Base-by-base conservation (phyloP, 805 yeast species). In the Candida tibetensis region DNA sequence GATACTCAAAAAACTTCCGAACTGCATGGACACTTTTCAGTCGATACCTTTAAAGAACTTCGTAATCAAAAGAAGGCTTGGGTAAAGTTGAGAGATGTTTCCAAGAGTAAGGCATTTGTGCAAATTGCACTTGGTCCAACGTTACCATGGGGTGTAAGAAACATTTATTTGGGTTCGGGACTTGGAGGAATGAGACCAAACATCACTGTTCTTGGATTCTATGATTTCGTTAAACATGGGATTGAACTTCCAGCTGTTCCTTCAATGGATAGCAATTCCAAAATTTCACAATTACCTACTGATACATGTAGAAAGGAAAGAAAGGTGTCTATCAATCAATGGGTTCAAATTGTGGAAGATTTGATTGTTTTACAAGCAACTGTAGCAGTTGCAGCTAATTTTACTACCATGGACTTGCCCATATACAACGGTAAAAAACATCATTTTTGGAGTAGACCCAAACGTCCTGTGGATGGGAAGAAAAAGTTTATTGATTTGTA, bases 111-210 rank as follows among this genome's bases (percentile, higher is more conserved):
- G 57, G 98, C 97, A 0, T 93, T 93, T 71, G 93, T 93, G 5
- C 99, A 93, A 55, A 79, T 93, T 34, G 86, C 91, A 1, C 74
- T 89, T 8, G 95, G 95, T 0, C 90, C 96, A 0, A 75, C 84
- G 1, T 70, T 93, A 29, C 83, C 89, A 0, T 91, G 98, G 97
- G 98, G 99, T 17, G 95, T 88, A 0, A 71, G 99, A 44, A 91
- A 91, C 56, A 89, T 93, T 7, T 89, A 78, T 42, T 60, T 91
- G 42, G 97, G 97, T 0, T 85, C 95, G 2, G 99, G 99, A 0
- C 68, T 93, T n/a, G 99, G 99, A 5, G 97, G 96, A 9, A 93
- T 93, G 99, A 83, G 79, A 52, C 99, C 99, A 2, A 93, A 93
- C 55, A 90, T 93, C 36, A 87, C 96, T 0, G 95, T 93, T 0